Base-by-base conservation (phyloP, 164 flowering plant species). In the Nymphaea colorata region DNA sequence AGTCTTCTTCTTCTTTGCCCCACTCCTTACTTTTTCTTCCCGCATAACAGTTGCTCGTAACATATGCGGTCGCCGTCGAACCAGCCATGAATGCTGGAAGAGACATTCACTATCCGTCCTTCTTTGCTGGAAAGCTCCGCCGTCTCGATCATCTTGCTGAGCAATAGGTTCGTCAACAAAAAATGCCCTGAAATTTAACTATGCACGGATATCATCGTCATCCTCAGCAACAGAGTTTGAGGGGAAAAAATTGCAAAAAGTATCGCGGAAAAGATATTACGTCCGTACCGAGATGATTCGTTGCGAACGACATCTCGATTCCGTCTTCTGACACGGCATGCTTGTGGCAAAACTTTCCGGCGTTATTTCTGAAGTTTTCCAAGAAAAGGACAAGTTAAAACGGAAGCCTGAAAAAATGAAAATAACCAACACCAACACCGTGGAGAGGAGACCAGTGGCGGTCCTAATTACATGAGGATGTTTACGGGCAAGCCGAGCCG, bases 251-350 rank as follows among this genome's bases (percentile, higher is more conserved):
- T 25, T 25, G 36, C 36, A 25, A 44, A 7, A 47, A 6, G 12
- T 47, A 14, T 47, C 55, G 2, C 12, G 55, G 55, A 51, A 53
- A 25, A 5, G 36, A 16, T 60, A 25, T 12, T 44, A 12, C n/a
- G 3, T 1, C 0, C 36, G 36, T 25, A 88, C 96, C 98, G 65
- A 94, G 71, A 68, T 92, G 88, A 75, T 95, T 95, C 4, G 99
- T 95, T 0, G 98, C 98, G 61, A 95, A 95, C 8, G 96, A 86
- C 96, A 95, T 87, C 81, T 95, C 99, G 16, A 92, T 74, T 68
- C 96, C 98, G 43, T 92, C 99, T 62, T 90, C 98, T 1, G 99
- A 81, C 42, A 90, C 73, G 5, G 80, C 93, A 61, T 86, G 86
- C 45, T 84, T 77, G 70, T 84, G 82, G 0, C 92, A 77, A 73